A percentile compares a stretch with the other conserved stretches of the same genome.
phyloP scores from a whole-genome alignment of 202 grass and related monocot genomes.

The Dendrocalamus latiflorus region DNA sequence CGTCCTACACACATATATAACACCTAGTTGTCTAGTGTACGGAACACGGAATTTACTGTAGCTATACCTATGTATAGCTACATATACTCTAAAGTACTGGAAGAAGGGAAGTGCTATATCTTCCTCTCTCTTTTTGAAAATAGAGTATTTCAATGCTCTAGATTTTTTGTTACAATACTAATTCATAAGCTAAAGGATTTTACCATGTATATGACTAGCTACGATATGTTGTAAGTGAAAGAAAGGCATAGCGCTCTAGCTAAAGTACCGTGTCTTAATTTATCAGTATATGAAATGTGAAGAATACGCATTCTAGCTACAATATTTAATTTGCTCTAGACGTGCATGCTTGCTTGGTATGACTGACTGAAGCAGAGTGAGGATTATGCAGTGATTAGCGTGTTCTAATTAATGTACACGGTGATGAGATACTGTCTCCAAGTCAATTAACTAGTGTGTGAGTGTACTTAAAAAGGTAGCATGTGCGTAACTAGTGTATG shows the following conservation, averaged over 20 bases:
- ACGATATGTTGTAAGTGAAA: not conserved
- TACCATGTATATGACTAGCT: not conserved
- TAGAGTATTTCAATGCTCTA: not conserved
- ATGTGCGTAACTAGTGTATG: too few species aligned
- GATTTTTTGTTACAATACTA: not conserved
- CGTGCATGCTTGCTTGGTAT: conserved; percentile 27
- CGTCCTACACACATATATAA: too few species aligned
- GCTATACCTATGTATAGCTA: too few species aligned
- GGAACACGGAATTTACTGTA: too few species aligned
- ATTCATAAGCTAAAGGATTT: not conserved
- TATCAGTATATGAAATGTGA: not conserved
- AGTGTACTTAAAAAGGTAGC: not conserved
- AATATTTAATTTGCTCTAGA: conserved; percentile 11
- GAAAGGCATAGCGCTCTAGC: not conserved
- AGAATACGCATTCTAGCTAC: not conserved
- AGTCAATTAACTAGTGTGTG: not conserved
- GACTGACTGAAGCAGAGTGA: too few species aligned
- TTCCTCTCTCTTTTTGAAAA: too few species aligned
- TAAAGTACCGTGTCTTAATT: not conserved
- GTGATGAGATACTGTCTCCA: not conserved
- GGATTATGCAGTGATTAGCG: conserved; percentile 32
- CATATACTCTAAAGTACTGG: too few species aligned
- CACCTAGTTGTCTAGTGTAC: too few species aligned
- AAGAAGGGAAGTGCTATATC: too few species aligned
- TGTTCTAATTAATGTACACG: not conserved